Conservation (phyloP, 768 basidiomycete genomes). For the Neoboletus magnificus region DNA sequence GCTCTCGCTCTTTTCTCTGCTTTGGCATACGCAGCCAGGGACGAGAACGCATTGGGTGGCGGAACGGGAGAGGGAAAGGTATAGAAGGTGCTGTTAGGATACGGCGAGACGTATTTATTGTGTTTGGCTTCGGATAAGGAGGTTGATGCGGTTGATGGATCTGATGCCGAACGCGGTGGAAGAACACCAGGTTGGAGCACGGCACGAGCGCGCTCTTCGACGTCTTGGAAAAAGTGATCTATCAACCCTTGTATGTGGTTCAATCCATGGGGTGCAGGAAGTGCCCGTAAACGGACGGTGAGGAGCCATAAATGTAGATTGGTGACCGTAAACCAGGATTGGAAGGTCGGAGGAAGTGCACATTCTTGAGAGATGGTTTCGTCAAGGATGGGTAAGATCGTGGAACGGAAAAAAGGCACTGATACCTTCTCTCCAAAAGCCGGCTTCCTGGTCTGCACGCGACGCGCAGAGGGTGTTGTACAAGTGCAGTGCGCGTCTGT, state of each 20-base stretch:
- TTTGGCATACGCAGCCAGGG: slow-evolving; percentile 24
- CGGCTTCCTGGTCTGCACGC: slow-evolving; percentile 54
- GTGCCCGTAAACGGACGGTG: slow-evolving; percentile 80
- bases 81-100: slow-evolving; percentile 25
- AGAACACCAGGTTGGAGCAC: slow-evolving; percentile 61
- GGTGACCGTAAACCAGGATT: slow-evolving; percentile 94
- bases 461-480: slow-evolving; percentile 57
- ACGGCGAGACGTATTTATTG: slow-evolving; percentile 19
- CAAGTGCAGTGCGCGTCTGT: slow-evolving; percentile 51
- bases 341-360: slow-evolving; percentile 85
- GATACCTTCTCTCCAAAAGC: slow-evolving; percentile 66
- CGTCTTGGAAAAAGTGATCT: slow-evolving; percentile 94
- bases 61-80: slow-evolving; percentile 25
- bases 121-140: slow-evolving; percentile 6
- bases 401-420: background rate
- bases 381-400: background rate
- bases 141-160: slow-evolving; percentile 12
- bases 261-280: slow-evolving; percentile 64
- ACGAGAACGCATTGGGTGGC: slow-evolving; percentile 27
- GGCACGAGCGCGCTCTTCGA: slow-evolving; percentile 83
- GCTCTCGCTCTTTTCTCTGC: slow-evolving; percentile 43
- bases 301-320: slow-evolving; percentile 93
- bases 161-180: slow-evolving; percentile 19
- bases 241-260: slow-evolving; percentile 77
- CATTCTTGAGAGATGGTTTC: slow-evolving; percentile 51